A percentile compares a stretch with the other conserved stretches of the same genome.
phyloP scores from a whole-genome alignment of 2,329 filamentous ascomycete species.

The Fusarium sororula region DNA sequence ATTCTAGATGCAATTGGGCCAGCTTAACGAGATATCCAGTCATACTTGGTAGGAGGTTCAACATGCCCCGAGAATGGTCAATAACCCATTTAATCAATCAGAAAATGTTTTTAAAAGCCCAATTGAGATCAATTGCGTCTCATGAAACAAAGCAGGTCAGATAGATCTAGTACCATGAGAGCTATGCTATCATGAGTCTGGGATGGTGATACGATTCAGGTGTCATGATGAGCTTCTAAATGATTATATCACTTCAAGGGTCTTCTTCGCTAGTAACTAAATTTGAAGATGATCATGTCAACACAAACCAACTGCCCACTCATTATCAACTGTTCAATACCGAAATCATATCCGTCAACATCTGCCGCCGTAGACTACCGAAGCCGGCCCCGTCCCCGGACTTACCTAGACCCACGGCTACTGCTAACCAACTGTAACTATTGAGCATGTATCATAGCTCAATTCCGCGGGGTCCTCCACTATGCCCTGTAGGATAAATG shows the following conservation, averaged over 20 bases:
- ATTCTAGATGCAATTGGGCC: background rate
- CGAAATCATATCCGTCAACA: constrained; percentile 2
- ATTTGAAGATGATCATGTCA: background rate
- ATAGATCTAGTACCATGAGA: background rate
- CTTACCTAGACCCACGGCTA: constrained; percentile 11
- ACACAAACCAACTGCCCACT: background rate
- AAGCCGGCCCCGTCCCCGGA: constrained; percentile 10
- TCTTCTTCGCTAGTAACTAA: background rate
- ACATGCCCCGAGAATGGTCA: background rate
- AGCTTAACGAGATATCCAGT: background rate
- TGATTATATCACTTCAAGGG: background rate
- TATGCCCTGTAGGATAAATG: constrained; percentile 36
- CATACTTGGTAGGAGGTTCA: background rate
- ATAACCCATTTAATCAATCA: background rate
- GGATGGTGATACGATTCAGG: background rate
- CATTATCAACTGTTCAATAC: background rate
- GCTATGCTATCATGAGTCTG: constrained; percentile 7
- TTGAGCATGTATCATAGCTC: constrained; percentile 5
- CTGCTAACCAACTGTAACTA: background rate
- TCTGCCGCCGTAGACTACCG: constrained; percentile 37
- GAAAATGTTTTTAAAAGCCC: background rate
- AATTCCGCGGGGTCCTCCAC: constrained; percentile 26
- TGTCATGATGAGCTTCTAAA: constrained; percentile 6
- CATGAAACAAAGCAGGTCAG: no score
- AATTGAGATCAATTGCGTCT: background rate